Conservation (phyloP, 1,139 yeast genomes). For the Geotrichum aggregatum region DNA sequence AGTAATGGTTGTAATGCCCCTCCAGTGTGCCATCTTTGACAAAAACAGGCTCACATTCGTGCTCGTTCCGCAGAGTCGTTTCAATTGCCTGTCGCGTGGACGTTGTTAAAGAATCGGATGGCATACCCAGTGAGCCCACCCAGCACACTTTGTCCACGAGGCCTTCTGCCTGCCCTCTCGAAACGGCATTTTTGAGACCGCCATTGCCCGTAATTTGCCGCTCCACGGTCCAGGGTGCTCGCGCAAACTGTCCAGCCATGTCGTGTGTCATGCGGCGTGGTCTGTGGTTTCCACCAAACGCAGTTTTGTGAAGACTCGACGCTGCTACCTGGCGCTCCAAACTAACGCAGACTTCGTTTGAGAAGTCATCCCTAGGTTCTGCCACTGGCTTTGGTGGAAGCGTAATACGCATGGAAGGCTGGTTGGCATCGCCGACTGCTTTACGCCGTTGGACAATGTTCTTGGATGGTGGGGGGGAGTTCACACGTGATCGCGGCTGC, state of each 20-base stretch:
- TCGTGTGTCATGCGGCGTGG: conserved; percentile 19
- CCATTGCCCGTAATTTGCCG: conserved; percentile 78
- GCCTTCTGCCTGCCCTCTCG: conserved; percentile 50
- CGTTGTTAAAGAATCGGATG: conserved; percentile 73
- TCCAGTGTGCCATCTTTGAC: conserved; percentile 75
- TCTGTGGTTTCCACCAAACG: conserved; percentile 5
- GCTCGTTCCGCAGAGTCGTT: conserved; percentile 38
- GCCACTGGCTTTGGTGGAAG: background rate
- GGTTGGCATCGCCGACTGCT: conserved; percentile 18
- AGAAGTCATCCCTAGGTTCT: background rate
- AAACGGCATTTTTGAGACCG: conserved; percentile 81
- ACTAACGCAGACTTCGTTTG: background rate
- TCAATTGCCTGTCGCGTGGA: conserved; percentile 43
- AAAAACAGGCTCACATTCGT: conserved; percentile 61
- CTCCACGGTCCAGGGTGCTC: conserved; percentile 72
- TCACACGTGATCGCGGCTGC: conserved; percentile 29
- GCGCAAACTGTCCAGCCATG: conserved; percentile 48
- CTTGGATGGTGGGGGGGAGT: conserved; percentile 26
- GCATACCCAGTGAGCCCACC: conserved; percentile 90
- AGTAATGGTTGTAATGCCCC: conserved; percentile 85
- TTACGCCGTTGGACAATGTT: conserved; percentile 25
- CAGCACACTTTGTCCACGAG: conserved; percentile 55
- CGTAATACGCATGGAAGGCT: conserved; percentile 22
- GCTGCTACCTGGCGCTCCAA: conserved; percentile 6
- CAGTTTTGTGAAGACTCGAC: background rate